Evolutionary conservation across 208 protist genomes (phyloP), one percentile per base, ranked within the genome.

Genomic region (Acanthamoeba culbertsoni): DNA sequence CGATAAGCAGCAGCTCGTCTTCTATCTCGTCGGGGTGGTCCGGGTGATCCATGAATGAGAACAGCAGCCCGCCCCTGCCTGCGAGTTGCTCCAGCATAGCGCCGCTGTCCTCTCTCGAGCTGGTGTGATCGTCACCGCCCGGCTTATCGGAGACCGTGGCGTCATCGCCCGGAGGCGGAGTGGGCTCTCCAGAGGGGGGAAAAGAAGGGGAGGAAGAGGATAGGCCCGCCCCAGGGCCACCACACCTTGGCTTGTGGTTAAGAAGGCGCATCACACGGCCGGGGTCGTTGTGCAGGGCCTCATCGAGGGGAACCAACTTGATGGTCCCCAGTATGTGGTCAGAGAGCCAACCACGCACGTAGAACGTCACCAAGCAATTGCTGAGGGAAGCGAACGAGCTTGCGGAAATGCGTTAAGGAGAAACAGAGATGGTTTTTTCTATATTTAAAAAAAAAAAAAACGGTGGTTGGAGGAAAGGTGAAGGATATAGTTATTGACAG

Each of bases 311-410:
- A 91, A 88, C 59, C 31, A 94, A 84, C 28, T 94, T 95, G 55
- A 95, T 65, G 12, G 94, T 93, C 7, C 94, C 94, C 10, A 95
- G 40, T 26, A 95, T 91, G 75, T 95, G 94, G 51, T 95, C 94
- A 35, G 94, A 93, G 12, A 93, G 65, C 86, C 89, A 90, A 20
- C 92, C 92, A 18, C 93, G 91, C 45, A 95, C 75, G 94, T 86
- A 95, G 63, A 95, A 95, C 51, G 91, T 95, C 23, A 90, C 63
- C 59, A 95, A 91, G 65, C 94, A 95, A 57, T 95, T 95, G 51
- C 71, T 89, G 0, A 95, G 45, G 42, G 92, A 93, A 88, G 92
- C 79, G 65, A 95, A 94, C 31, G 94, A 65, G 88, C 93, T 62
- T 95, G 37, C 33, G n/a, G n/a, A n/a, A 40, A 16, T n/a, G 42